Base-by-base conservation (phyloP, 2,329 filamentous ascomycete species). In the Leptographium lundbergii region DNA sequence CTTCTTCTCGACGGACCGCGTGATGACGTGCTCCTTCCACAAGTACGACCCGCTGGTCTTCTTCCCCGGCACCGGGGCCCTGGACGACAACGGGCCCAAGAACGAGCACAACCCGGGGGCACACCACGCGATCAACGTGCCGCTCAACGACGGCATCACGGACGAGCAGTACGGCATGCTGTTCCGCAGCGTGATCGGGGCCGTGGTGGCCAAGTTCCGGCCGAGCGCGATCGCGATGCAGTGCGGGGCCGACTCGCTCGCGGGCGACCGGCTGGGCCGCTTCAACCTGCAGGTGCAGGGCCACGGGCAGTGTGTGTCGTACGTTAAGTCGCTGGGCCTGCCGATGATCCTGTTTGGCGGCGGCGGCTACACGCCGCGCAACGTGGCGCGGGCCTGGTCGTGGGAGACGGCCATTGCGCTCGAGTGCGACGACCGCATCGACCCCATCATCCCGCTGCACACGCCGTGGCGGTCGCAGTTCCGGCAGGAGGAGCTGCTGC, bases 231-330 rank as follows among this genome's bases (percentile, higher is more conserved):
- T 99, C 67, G 92, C 95, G 7, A 79, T 99, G 1, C 94, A 99
- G 72, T 97, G 94, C 69, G 94, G 94, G 60, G 94, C 92, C 52
- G 94, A 99, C 76, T 95, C 89, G 48, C 81, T 99, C 0, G 92
- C 91, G 47, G 92, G 94, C 63, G 94, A 99, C 73, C 82, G 94
- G 25, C 82, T 99, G 0, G 94, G 94, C 55, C 87, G 91, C 63
- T 99, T 99, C 79, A 99, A 97, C 69, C 83, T 99, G 61, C 95
- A 96, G 70, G 94, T 99, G 61, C 86, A 90, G 69, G 92, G 91
- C 17, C 94, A 99, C 73, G 92, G 91, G 57, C 86, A 87, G 63
- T 99, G 94, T 70, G 89, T 96, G 60, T 84, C 86, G 56, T 96
- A 87, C 67, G 90, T 91, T 72, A 97, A 97, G 72, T 82, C 78